Base-by-base conservation (phyloP, 2,329 filamentous ascomycete species). In the Xylaria hypoxylon region DNA sequence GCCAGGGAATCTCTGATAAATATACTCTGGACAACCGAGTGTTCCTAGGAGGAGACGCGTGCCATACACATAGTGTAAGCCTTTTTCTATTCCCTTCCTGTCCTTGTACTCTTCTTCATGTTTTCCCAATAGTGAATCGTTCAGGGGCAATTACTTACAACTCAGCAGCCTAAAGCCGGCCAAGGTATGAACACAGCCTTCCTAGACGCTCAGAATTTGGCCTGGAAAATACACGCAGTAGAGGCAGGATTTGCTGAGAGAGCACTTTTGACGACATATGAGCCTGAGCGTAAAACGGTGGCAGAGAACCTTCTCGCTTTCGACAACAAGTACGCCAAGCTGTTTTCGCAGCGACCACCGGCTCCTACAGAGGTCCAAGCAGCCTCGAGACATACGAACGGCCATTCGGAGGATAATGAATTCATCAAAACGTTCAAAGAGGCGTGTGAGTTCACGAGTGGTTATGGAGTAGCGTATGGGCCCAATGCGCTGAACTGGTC, bases 221-320 rank as follows among this genome's bases (percentile, higher is more conserved):
- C 94, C 7, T 98, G 94, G 94, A 98, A 98, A 82, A 92, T 97
- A 58, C 94, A 97, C 77, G 89, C 92, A 40, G 95, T 97, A 10
- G 94, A 97, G 77, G 85, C 86, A 28, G 93, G 93, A 13, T 92
- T 97, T 71, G 92, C 93, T 1, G 81, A 89, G 33, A 90, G 92
- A 67, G 87, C 87, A 2, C 84, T 96, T 19, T 86, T 98, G 57
- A 87, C 89, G 68, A 96, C 94, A 0, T 98, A 97, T 78, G 93
- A 97, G 80, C 85, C 86, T 2, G 94, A 97, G 80, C 90, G 94
- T 64, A 94, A 92, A 77, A 85, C 91, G 63, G 90, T 96, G 47
- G 95, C 95, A 5, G 92, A 97, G 79, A 92, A 88, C 11, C 86
- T 97, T 0, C 85, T 97, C 13, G 85, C 91, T 76, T 97, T 97